phyloP scores from a whole-genome alignment of 345 rosid genomes.

The Camelina sativa region DNA sequence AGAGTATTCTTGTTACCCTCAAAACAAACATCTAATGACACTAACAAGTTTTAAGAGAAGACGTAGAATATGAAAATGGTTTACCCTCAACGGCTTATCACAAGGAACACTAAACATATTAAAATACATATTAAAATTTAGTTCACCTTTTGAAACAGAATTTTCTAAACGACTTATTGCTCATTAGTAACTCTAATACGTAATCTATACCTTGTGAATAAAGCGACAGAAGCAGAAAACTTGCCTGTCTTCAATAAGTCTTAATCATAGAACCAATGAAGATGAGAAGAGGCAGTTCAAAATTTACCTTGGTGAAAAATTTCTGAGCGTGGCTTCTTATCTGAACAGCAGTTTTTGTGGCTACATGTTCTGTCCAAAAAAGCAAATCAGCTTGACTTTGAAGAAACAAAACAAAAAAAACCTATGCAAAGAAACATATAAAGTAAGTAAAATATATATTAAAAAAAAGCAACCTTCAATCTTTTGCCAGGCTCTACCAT shows the following conservation, averaged over 20 bases:
- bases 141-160: neutral
- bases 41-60: neutral
- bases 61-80: neutral
- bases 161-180: neutral
- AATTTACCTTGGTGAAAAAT: slow-evolving; percentile 82
- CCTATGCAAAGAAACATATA: neutral
- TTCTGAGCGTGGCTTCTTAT: slow-evolving; percentile 98
- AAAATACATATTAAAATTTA: no score
- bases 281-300: slow-evolving; percentile 6
- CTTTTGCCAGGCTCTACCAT: slow-evolving; percentile 88
- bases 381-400: slow-evolving; percentile 9
- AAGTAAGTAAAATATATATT: neutral
- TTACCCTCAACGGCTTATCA: slow-evolving; percentile 39
- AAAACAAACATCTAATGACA: neutral
- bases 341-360: slow-evolving; percentile 91
- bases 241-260: slow-evolving; percentile 20
- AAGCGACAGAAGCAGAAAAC: slow-evolving; percentile 13
- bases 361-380: slow-evolving; percentile 71
- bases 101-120: slow-evolving; percentile 28
- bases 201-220: neutral
- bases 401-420: slow-evolving; percentile 10
- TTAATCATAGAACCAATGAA: slow-evolving; percentile 8
- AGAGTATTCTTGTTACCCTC: slow-evolving; percentile 21
- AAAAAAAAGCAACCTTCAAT: slow-evolving; percentile 69
- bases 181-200: neutral